phyloP scores from a whole-genome alignment of 768 basidiomycete species.

The Lactifluus hygrophoroides region DNA sequence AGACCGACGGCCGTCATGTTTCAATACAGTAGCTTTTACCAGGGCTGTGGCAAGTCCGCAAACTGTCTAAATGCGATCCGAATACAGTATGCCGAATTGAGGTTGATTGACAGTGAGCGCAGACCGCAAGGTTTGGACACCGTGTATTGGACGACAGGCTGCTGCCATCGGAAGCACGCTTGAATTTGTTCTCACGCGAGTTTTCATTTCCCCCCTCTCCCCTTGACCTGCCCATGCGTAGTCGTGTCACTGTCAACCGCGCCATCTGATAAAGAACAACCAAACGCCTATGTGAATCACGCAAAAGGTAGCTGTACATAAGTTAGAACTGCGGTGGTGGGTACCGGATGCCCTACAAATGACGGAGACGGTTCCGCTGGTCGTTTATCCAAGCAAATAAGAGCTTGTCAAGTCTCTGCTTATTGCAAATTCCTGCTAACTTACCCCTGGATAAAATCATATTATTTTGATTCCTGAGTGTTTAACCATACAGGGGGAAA shows the following conservation, averaged over 20 bases:
- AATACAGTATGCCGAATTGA: neutral
- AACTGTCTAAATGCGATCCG: neutral
- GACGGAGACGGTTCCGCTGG: no score
- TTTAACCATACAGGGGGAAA: no score
- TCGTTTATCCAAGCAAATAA: no score
- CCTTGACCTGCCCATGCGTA: neutral
- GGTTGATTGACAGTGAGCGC: constrained; percentile 2
- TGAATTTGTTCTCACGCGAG: neutral
- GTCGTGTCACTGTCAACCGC: neutral
- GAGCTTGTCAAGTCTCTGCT: no score
- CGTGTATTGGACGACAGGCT: neutral
- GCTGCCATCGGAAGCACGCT: neutral
- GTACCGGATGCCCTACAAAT: no score
- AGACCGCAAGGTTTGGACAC: neutral
- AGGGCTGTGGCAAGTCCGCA: neutral
- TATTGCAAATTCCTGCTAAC: no score
- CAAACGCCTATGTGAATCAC: neutral
- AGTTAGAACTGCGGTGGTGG: neutral
- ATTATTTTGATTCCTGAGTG: no score
- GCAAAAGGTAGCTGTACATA: neutral
- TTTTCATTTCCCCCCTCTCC: neutral
- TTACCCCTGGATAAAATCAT: no score
- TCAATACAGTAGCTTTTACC: neutral
- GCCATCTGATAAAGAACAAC: neutral
- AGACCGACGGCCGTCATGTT: neutral